Evolutionary conservation across 495 filamentous ascomycete species (phyloP), one percentile per base, ranked within the genome.

Genomic region (Aspergillus carlsbadensis): DNA sequence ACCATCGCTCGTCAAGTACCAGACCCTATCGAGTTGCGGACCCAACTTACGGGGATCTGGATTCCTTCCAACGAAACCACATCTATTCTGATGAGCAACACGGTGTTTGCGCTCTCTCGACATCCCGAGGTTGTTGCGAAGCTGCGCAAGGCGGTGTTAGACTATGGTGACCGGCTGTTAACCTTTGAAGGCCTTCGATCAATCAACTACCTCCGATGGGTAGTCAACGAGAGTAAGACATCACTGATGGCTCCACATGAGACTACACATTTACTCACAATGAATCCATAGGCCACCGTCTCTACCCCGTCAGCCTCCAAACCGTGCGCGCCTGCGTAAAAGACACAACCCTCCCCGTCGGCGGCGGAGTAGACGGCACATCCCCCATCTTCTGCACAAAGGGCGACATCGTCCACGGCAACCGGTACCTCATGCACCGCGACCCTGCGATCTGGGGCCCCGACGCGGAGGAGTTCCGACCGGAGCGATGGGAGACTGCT

Each of bases 341-440:
- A 36, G 70, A 79, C 52, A 84, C 82, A 6, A 70, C 70, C 15
- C 61, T 84, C 7, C 82, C 82, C 2, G 54, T 64, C 5, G 82
- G 82, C 31, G 82, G 82, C 18, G 82, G 81, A 2, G 67, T 70
- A 0, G 75, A 81, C 49, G 78, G 79, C 13, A 63, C 59, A 10
- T 60, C 67, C 10, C 80, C 81, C 4, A 57, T 84, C 33, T 33
- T 64, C 4, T 36, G 62, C 5, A 18, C 26, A 10, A 56, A 61
- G 15, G 60, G 55, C 0, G 45, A 57, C 18, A 61, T 57, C 14
- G 55, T 66, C 0, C 43, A 57, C 5, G 61, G 59, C 39, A 62
- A 55, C 2, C 51, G 58, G 5, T 64, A 52, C 54, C 35, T 58
- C 43, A 50, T 52, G 3, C 65, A 66, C 44, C 60, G 58, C 5